Conservation (phyloP, 1,284 basidiomycete genomes). For the Cutaneotrichosporon daszewskae region DNA sequence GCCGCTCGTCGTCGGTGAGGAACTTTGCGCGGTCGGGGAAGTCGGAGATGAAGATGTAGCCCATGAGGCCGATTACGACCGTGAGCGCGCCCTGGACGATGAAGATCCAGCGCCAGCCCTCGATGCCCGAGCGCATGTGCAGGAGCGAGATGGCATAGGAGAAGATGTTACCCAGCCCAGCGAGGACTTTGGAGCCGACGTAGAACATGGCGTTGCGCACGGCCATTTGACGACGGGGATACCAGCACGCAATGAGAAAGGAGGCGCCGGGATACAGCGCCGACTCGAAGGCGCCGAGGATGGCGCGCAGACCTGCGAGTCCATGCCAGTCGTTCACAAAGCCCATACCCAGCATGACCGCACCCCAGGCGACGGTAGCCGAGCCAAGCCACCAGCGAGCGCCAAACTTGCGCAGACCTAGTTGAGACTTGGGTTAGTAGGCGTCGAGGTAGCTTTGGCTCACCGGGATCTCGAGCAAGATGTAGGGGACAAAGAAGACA, state of each 20-base stretch:
- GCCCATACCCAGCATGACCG: slow-evolving; percentile 32
- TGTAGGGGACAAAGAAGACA: slow-evolving; percentile 26
- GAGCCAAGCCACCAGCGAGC: slow-evolving; percentile 13
- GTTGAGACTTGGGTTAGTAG: slow-evolving; percentile 4
- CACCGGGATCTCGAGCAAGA: slow-evolving; percentile 37
- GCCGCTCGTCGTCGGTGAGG: slow-evolving; percentile 43
- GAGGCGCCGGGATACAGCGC: slow-evolving; percentile 45
- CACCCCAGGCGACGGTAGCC: slow-evolving; percentile 36
- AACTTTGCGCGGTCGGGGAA: slow-evolving; percentile 51
- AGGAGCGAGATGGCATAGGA: slow-evolving; percentile 11
- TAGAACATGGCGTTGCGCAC: slow-evolving; percentile 45
- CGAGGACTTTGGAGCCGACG: slow-evolving; percentile 26
- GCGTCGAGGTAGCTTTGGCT: neutral
- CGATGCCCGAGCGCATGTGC: neutral
- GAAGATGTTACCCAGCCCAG: slow-evolving; percentile 12
- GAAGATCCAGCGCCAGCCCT: slow-evolving; percentile 13
- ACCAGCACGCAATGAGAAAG: slow-evolving; percentile 47
- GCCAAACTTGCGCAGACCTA: slow-evolving; percentile 25
- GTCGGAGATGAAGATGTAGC: slow-evolving; percentile 27
- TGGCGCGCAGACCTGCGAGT: slow-evolving; percentile 22
- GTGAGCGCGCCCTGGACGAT: slow-evolving; percentile 29
- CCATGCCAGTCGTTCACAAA: slow-evolving; percentile 30
- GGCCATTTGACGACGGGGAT: slow-evolving; percentile 49
- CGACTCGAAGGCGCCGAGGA: slow-evolving; percentile 45
- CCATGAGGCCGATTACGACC: slow-evolving; percentile 28